phyloP scores from a whole-genome alignment of 2,329 filamentous ascomycete species.

The Xylariaceae sp. region DNA sequence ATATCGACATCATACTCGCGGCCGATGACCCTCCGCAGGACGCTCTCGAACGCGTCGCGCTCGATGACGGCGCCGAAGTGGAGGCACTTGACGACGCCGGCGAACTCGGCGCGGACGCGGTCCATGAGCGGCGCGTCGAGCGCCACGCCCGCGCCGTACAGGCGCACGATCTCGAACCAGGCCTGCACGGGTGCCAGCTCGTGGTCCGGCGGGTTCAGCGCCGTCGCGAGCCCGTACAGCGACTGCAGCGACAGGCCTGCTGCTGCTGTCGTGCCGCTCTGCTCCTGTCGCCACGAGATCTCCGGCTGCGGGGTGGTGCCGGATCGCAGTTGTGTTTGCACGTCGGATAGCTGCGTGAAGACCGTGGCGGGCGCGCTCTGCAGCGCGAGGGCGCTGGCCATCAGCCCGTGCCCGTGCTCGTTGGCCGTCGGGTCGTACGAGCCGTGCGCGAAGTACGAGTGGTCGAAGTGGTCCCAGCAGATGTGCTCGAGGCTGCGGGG shows the following conservation, averaged over 20 bases:
- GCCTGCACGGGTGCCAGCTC: constrained; percentile 57
- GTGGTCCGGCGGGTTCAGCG: constrained; percentile 45
- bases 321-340: constrained; percentile 7
- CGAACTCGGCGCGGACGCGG: constrained; percentile 45
- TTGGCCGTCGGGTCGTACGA: constrained; percentile 31
- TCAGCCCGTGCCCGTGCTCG: constrained; percentile 35
- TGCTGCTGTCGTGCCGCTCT: constrained; percentile 46
- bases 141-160: constrained; percentile 45
- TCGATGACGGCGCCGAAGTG: constrained; percentile 53
- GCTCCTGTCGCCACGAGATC: constrained; percentile 9
- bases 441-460: constrained; percentile 43
- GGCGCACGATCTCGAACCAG: constrained; percentile 55
- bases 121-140: constrained; percentile 41
- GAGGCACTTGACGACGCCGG: constrained; percentile 48
- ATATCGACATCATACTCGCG: not conserved
- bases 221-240: constrained; percentile 49
- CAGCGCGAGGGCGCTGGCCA: constrained; percentile 34
- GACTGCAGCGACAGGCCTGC: constrained; percentile 45
- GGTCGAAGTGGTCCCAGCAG: constrained; percentile 54
- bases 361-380: constrained; percentile 24
- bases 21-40: constrained; percentile 46
- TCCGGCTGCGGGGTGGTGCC: constrained; percentile 1
- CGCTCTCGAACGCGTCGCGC: constrained; percentile 49
- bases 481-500: constrained; percentile 57
- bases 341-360: constrained; percentile 19